Evolutionary conservation across 202 grass and related monocot species (phyloP).

Genomic region (Musa balbisiana): DNA sequence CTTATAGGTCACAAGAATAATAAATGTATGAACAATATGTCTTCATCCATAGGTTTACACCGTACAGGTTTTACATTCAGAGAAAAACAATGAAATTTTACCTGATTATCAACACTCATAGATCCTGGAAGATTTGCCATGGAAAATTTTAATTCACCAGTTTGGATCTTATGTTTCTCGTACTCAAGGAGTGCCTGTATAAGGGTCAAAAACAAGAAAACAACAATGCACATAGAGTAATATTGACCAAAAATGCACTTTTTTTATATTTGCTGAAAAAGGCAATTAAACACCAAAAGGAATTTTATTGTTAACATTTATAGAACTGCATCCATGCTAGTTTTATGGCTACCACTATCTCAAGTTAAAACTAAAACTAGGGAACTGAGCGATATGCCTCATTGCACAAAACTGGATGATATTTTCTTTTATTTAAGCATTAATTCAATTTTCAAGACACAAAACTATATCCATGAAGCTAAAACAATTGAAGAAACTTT

Average conservation of each 20-base stretch:
- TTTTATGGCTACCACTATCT: too few species aligned
- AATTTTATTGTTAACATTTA: neutral
- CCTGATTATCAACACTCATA: slow-evolving; percentile 51
- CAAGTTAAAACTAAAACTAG: too few species aligned
- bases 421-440: too few species aligned
- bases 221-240: neutral
- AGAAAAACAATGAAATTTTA: slow-evolving; percentile 9
- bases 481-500: too few species aligned
- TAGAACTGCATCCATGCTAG: too few species aligned
- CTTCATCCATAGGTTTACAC: neutral
- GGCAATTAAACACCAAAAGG: neutral
- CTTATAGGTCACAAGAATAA: too few species aligned
- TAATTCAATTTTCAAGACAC: too few species aligned
- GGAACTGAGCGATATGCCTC: too few species aligned
- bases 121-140: slow-evolving; percentile 48
- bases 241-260: neutral
- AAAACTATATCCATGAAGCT: too few species aligned
- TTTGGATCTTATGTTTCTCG: slow-evolving; percentile 91
- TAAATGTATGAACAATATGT: neutral
- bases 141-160: slow-evolving; percentile 64
- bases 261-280: too few species aligned
- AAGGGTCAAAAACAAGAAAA: slow-evolving; percentile 10
- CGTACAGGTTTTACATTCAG: neutral
- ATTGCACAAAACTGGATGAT: too few species aligned
- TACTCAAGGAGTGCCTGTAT: slow-evolving; percentile 94